Evolutionary conservation across 1,284 basidiomycete species (phyloP).

Genomic region (Ustilago shanxiensis): DNA sequence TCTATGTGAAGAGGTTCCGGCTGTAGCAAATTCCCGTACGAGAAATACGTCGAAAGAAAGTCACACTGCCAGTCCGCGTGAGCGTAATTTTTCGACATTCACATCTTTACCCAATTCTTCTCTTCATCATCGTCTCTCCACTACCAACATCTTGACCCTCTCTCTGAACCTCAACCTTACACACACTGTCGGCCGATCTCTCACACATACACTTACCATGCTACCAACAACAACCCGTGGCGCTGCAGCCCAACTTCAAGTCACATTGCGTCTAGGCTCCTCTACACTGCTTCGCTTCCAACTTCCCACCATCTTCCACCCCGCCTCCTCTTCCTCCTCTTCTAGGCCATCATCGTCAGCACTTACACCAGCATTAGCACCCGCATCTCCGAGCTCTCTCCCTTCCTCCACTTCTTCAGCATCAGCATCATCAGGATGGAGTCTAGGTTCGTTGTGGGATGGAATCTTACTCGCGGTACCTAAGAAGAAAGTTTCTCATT

Average conservation of each 20-base stretch:
- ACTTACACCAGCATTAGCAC: conserved; percentile 24
- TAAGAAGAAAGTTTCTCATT: conserved; percentile 93
- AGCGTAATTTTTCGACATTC: conserved; percentile 6
- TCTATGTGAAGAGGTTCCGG: too few relatives aligned
- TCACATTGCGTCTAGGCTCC: conserved; percentile 5
- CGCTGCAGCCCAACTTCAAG: conserved; percentile 2
- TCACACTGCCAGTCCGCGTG: background rate
- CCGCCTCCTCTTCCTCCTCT: background rate
- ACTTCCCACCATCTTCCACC: conserved; percentile 9
- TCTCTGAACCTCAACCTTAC: background rate
- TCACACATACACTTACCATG: conserved; percentile 7
- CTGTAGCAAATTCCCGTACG: conserved; percentile 21
- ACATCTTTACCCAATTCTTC: background rate
- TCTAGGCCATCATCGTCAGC: conserved; percentile 7
- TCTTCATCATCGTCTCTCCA: conserved; percentile 1
- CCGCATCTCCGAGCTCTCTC: background rate
- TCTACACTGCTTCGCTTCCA: conserved; percentile 6
- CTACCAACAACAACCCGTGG: conserved; percentile 8
- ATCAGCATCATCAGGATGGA: background rate
- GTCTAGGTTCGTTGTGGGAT: conserved; percentile 79
- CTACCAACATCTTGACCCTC: background rate
- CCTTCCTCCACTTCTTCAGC: background rate
- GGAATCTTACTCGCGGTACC: conserved; percentile 91
- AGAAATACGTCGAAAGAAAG: conserved; percentile 10
- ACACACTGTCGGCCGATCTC: background rate